Base-by-base conservation (phyloP, 1,139 yeast genomes). In the Diutina scorzettiae region DNA sequence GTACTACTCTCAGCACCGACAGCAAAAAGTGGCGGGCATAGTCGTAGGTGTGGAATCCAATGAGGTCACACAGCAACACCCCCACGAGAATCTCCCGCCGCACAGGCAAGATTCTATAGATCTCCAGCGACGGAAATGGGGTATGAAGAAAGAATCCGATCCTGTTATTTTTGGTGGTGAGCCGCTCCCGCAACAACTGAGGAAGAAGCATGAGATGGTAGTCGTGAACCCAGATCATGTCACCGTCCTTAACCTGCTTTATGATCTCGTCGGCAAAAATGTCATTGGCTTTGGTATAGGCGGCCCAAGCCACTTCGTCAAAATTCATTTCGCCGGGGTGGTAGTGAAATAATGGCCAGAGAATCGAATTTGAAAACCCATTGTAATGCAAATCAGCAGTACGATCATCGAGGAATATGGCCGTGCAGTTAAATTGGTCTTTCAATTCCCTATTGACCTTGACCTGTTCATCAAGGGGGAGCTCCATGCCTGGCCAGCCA, bases 251-350 rank as follows among this genome's bases (percentile, higher is more conserved):
- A 39, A 84, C 81, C 51, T 78, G 78, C 19, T 70, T 65, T 14
- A 87, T 78, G 47, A 93, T 79, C 36, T 72, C 81, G 42, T 75
- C 64, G 19, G 96, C 94, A 65, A 93, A 93, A 49, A 74, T 68
- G 47, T 80, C 65, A 58, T 93, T 93, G 16, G 98, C 98, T 59
- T 87, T 94, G 46, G 87, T 84, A 59, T 93, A 93, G 2, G 97
- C 97, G 42, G 91, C 91, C 98, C 98, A 93, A 3, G 96, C 96
- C 48, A 78, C 78, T 59, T 93, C 98, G 59, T 93, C 98, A 57
- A 93, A 93, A 58, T 85, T 87, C 84, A 93, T 93, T 62, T 93
- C 99, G 47, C 98, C 98, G 0, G 99, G 98, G 57, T 93, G 98
- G 62, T 93, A 93, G 60, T 93, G 99, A 66, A 93, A 93, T 47